Evolutionary conservation across 768 basidiomycete species (phyloP).

Genomic region (Rhizopogon vulgaris): DNA sequence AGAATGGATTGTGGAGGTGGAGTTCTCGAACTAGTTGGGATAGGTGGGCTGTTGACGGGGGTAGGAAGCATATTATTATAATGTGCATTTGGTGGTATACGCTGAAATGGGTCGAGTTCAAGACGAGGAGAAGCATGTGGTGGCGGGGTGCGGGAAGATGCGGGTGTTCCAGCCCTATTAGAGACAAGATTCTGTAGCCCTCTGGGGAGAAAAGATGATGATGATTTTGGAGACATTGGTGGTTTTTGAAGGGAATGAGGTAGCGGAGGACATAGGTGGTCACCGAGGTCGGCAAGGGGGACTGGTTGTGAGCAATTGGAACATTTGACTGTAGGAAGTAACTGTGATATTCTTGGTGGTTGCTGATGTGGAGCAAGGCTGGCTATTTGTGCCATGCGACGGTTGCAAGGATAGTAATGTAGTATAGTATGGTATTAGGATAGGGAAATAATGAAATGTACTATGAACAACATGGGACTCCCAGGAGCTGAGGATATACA

Average conservation of each 20-base stretch:
- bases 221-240: constrained; percentile 33
- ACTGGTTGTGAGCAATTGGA: constrained; percentile 70
- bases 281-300: constrained; percentile 64
- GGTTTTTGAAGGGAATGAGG: constrained; percentile 32
- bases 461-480: constrained; percentile 2
- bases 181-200: constrained; percentile 43
- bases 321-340: constrained; percentile 81
- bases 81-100: constrained; percentile 19
- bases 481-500: not conserved
- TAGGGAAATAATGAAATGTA: constrained; percentile 1
- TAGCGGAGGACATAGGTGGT: constrained; percentile 65
- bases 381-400: constrained; percentile 17
- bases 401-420: not conserved
- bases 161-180: constrained; percentile 10
- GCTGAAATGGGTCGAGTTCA: constrained; percentile 22
- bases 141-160: constrained; percentile 6
- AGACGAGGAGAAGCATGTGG: constrained; percentile 8
- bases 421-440: not conserved
- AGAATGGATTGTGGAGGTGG: not conserved
- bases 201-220: constrained; percentile 42
- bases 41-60: not conserved
- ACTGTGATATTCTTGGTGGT: constrained; percentile 43
- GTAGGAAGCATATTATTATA: not conserved
- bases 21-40: not conserved
- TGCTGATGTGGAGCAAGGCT: constrained; percentile 7